phyloP scores from a whole-genome alignment of 108 stramenopile species.

The Craspedostauros australis region DNA sequence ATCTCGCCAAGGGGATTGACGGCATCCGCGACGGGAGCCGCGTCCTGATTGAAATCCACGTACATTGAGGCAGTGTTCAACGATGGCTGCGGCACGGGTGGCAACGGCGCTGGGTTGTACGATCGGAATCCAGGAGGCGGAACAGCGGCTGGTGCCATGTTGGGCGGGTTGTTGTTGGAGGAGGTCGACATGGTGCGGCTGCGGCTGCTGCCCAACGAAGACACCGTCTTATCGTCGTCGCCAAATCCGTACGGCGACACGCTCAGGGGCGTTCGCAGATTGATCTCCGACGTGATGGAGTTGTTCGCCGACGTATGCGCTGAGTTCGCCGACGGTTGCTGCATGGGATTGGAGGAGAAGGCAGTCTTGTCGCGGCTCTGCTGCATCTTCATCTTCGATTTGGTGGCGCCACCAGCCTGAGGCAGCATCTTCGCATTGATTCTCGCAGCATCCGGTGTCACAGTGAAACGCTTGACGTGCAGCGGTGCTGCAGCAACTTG shows the following conservation, averaged over 20 bases:
- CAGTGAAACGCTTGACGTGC: background rate
- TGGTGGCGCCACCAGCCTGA: background rate
- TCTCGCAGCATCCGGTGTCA: background rate
- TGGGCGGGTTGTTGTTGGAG: background rate
- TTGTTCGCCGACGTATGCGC: background rate
- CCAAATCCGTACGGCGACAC: background rate
- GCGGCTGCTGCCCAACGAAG: slow-evolving; percentile 27
- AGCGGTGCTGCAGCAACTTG: background rate
- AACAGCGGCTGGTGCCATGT: slow-evolving; percentile 11
- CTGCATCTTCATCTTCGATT: background rate
- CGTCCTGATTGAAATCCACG: no score
- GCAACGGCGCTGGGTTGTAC: no score
- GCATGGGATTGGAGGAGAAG: background rate
- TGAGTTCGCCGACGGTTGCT: background rate
- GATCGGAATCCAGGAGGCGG: slow-evolving; percentile 55
- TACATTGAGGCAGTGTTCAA: no score
- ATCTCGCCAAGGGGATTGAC: slow-evolving; percentile 54
- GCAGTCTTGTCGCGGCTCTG: background rate
- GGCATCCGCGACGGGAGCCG: background rate
- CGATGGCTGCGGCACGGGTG: no score
- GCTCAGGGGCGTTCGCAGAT: no score
- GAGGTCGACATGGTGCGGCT: slow-evolving; percentile 9
- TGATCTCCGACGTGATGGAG: background rate
- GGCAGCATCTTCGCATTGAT: background rate
- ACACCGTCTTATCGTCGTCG: slow-evolving; percentile 32